These are phyloP conservation scores for Trichoderma brevicompactum DNA, from an alignment of 2,329 filamentous ascomycete species.

Conservation along the genomic window DNA sequence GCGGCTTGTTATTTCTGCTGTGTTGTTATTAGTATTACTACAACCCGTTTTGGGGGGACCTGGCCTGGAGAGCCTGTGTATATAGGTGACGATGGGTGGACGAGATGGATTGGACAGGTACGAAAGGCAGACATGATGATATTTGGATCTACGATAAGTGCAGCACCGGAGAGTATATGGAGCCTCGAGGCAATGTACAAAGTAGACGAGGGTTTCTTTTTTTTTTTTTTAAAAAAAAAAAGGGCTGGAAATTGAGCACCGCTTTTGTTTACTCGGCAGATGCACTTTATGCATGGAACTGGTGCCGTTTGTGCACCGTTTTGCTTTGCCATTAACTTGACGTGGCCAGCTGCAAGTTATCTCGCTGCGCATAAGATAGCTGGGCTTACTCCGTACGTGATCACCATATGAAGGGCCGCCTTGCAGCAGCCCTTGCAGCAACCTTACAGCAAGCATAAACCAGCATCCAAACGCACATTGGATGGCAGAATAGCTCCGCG, in stretches of 20 bases:
- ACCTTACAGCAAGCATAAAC: background rate
- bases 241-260: background rate
- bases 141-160: conserved; percentile 19
- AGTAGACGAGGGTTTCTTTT: conserved; percentile 7
- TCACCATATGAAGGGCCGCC: background rate
- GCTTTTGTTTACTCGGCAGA: background rate
- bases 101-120: conserved; percentile 16
- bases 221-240: too few species aligned
- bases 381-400: too few species aligned
- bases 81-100: background rate
- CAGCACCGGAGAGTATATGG: conserved; percentile 3
- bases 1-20: conserved; percentile 12
- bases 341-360: too few species aligned
- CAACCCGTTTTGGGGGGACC: background rate
- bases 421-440: background rate
- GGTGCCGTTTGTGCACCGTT: background rate
- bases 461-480: too few species aligned
- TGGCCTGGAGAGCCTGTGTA: conserved; percentile 18
- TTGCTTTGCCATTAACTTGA: too few species aligned
- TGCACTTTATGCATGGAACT: background rate
- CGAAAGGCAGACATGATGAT: background rate
- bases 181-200: conserved; percentile 22
- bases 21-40: conserved; percentile 12
- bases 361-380: too few species aligned
- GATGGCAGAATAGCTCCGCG: too few species aligned